phyloP scores from a whole-genome alignment of 306 rosid genomes.

The Quercus variabilis region DNA sequence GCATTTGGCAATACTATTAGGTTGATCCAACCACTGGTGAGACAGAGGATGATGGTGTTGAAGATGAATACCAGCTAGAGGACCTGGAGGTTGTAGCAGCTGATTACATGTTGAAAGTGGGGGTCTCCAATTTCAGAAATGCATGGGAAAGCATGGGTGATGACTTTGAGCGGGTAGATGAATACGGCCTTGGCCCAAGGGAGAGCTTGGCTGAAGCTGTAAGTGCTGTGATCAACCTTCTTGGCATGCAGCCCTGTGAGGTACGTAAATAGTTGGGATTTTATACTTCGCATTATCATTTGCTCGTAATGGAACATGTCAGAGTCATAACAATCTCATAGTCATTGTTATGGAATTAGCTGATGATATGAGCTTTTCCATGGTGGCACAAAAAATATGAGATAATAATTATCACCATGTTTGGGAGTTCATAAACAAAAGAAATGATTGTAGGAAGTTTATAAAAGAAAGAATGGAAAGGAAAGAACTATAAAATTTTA shows the following conservation, averaged over 20 bases:
- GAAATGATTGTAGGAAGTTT: no score
- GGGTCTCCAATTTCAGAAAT: slow-evolving; percentile 83
- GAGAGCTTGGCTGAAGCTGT: slow-evolving; percentile 90
- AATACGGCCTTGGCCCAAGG: slow-evolving; percentile 92
- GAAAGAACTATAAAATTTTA: no score
- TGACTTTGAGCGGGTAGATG: slow-evolving; percentile 79
- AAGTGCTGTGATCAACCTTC: slow-evolving; percentile 73
- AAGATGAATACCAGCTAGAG: slow-evolving; percentile 97
- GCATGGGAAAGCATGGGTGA: slow-evolving; percentile 90
- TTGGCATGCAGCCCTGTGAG: slow-evolving; percentile 99
- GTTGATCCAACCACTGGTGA: slow-evolving; percentile 89
- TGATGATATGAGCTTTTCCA: background rate
- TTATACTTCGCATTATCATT: slow-evolving; percentile 2
- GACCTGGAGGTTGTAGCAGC: slow-evolving; percentile 95
- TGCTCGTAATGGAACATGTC: background rate
- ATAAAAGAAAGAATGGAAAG: no score
- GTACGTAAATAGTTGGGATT: slow-evolving; percentile 36
- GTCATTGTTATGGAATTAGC: background rate
- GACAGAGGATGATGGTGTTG: slow-evolving; percentile 94
- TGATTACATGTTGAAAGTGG: slow-evolving; percentile 86
- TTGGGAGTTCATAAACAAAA: no score
- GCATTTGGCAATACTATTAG: slow-evolving; percentile 39
- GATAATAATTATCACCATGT: background rate
- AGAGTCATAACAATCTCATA: background rate
- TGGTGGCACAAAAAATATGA: background rate